Evolutionary conservation across 106 monocot species (phyloP).

Genomic region (Dioscorea dumetorum): DNA sequence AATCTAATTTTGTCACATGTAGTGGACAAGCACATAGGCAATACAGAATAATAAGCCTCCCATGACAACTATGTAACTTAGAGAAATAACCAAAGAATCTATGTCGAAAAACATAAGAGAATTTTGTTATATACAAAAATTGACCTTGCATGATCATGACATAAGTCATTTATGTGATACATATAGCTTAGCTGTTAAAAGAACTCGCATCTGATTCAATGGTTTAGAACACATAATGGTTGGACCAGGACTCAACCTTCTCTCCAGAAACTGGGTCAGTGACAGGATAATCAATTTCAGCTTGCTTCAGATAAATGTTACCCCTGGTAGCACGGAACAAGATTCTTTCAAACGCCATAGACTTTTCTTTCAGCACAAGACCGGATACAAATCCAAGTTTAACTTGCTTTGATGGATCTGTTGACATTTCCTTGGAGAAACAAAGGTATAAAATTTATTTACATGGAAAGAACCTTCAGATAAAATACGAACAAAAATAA

Average conservation of each 20-base stretch:
- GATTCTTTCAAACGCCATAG: slow-evolving; percentile 94
- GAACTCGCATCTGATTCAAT: not conserved
- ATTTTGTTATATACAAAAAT: too few relatives aligned
- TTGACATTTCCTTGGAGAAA: slow-evolving; percentile 65
- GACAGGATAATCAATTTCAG: slow-evolving; percentile 70
- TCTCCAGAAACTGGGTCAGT: slow-evolving; percentile 87
- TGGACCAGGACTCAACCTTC: slow-evolving; percentile 39
- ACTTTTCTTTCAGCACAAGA: slow-evolving; percentile 90
- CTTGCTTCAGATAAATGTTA: slow-evolving; percentile 86
- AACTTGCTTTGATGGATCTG: slow-evolving; percentile 87
- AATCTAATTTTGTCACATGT: too few relatives aligned
- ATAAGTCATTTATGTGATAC: too few relatives aligned
- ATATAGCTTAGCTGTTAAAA: too few relatives aligned
- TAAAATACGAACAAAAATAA: not conserved
- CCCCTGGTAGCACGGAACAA: slow-evolving; percentile 96
- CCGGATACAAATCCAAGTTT: slow-evolving; percentile 96
- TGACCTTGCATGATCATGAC: too few relatives aligned
- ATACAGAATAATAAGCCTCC: too few relatives aligned
- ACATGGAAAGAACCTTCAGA: not conserved
- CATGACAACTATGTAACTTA: too few relatives aligned
- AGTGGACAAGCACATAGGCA: too few relatives aligned
- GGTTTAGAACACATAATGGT: not conserved
- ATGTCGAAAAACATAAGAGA: too few relatives aligned
- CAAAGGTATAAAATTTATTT: too few relatives aligned
- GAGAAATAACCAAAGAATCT: too few relatives aligned